These are phyloP conservation scores for Phytophthora litchii DNA, from an alignment of 352 stramenopile species.

Conservation along the genomic window DNA sequence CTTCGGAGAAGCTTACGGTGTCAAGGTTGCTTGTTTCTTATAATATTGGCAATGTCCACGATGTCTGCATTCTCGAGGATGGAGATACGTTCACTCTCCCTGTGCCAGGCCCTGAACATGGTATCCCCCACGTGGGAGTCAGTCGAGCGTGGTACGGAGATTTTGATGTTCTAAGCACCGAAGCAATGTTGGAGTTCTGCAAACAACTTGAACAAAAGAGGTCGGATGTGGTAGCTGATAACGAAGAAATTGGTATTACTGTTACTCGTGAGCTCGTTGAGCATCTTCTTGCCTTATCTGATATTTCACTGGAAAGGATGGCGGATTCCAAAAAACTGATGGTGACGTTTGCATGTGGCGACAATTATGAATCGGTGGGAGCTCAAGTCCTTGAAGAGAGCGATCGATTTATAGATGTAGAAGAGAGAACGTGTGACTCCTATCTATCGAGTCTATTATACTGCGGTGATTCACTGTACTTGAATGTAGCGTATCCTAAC, in stretches of 20 bases:
- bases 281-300: slow-evolving; percentile 33
- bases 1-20: not conserved
- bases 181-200: slow-evolving; percentile 33
- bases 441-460: slow-evolving; percentile 60
- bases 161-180: slow-evolving; percentile 46
- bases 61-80: slow-evolving; percentile 33
- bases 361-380: slow-evolving; percentile 21
- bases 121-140: slow-evolving; percentile 12
- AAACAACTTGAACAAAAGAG: slow-evolving; percentile 17
- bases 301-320: slow-evolving; percentile 22
- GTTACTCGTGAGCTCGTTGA: slow-evolving; percentile 32
- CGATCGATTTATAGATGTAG: slow-evolving; percentile 39
- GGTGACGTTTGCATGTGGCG: slow-evolving; percentile 26
- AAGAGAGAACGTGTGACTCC: slow-evolving; percentile 32
- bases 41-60: slow-evolving; percentile 12
- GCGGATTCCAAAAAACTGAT: slow-evolving; percentile 34
- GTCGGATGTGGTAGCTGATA: slow-evolving; percentile 8
- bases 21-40: slow-evolving; percentile 40
- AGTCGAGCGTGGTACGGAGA: slow-evolving; percentile 56
- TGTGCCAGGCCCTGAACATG: not conserved
- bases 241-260: slow-evolving; percentile 10
- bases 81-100: slow-evolving; percentile 35
- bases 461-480: slow-evolving; percentile 48
- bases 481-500: slow-evolving; percentile 48
- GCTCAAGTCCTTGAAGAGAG: slow-evolving; percentile 31